Conservation (phyloP, 1,284 basidiomycete species). For the Exobasidium rhododendri region DNA sequence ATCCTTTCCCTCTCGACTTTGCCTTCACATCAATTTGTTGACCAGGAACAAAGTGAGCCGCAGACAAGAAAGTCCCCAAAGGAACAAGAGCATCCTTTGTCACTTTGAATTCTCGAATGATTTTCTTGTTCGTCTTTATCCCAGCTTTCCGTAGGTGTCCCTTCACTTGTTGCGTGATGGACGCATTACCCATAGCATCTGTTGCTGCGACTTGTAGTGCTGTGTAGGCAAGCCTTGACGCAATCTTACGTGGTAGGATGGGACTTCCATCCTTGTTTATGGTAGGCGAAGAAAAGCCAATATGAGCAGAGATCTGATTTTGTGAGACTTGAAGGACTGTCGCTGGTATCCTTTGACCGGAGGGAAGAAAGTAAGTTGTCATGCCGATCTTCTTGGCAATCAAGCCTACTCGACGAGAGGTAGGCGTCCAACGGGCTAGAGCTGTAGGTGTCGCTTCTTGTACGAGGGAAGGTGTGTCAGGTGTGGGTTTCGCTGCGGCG, state of each 20-base stretch:
- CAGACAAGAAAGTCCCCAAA: slow-evolving; percentile 85
- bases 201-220: slow-evolving; percentile 58
- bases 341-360: slow-evolving; percentile 80
- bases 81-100: slow-evolving; percentile 84
- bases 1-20: slow-evolving; percentile 93
- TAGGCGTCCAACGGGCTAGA: slow-evolving; percentile 70
- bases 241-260: background rate
- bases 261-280: background rate
- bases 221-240: slow-evolving; percentile 21
- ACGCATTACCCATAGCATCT: slow-evolving; percentile 59
- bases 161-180: slow-evolving; percentile 77
- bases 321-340: slow-evolving; percentile 83
- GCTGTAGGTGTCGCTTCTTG: background rate
- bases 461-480: background rate
- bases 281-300: slow-evolving; percentile 18
- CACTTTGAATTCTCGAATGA: slow-evolving; percentile 84
- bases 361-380: slow-evolving; percentile 87
- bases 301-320: slow-evolving; percentile 39
- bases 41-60: slow-evolving; percentile 93
- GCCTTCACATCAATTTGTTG: slow-evolving; percentile 92
- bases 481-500: background rate
- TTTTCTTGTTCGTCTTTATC: slow-evolving; percentile 73
- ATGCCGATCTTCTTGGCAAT: slow-evolving; percentile 94
- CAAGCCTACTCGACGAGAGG: slow-evolving; percentile 77
- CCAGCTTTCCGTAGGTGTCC: slow-evolving; percentile 83